phyloP scores from a whole-genome alignment of 192 early-diverging fungal species.

The Backusella luteola region DNA sequence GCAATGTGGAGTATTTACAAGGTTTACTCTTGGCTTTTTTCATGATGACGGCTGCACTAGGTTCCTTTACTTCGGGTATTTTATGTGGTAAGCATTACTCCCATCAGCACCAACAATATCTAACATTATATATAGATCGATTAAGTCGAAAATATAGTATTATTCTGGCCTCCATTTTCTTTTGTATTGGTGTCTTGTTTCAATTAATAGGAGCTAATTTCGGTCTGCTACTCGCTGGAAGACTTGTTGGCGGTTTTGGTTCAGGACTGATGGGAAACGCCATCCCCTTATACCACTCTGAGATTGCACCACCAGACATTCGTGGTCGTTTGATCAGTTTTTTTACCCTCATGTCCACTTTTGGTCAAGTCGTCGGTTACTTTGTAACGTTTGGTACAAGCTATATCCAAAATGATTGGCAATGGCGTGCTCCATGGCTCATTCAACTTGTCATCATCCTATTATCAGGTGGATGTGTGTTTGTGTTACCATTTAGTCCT shows the following conservation, averaged over 20 bases:
- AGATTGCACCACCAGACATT: conserved; percentile 76
- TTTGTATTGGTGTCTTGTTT: conserved; percentile 70
- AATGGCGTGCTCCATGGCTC: conserved; percentile 80
- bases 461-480: conserved; percentile 43
- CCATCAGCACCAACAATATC: neutral
- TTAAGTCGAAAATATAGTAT: conserved; percentile 71
- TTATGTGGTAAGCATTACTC: conserved; percentile 20
- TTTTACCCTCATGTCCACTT: conserved; percentile 86
- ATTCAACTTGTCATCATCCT: conserved; percentile 75
- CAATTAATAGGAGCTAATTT: conserved; percentile 60
- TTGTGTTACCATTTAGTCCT: conserved; percentile 80
- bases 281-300: conserved; percentile 36
- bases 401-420: conserved; percentile 39
- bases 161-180: conserved; percentile 60
- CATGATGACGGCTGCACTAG: conserved; percentile 34
- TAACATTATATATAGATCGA: conserved; percentile 3
- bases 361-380: conserved; percentile 71
- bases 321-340: conserved; percentile 84
- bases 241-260: conserved; percentile 34
- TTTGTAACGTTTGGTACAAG: conserved; percentile 44
- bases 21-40: conserved; percentile 31
- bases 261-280: conserved; percentile 36
- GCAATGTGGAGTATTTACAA: conserved; percentile 24
- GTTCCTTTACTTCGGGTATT: conserved; percentile 29
- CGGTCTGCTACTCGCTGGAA: conserved; percentile 33